Evolutionary conservation across 371 early-diverging fungal species (phyloP), one percentile per base, ranked within the genome.

Genomic region (Fennellomyces sp.): DNA sequence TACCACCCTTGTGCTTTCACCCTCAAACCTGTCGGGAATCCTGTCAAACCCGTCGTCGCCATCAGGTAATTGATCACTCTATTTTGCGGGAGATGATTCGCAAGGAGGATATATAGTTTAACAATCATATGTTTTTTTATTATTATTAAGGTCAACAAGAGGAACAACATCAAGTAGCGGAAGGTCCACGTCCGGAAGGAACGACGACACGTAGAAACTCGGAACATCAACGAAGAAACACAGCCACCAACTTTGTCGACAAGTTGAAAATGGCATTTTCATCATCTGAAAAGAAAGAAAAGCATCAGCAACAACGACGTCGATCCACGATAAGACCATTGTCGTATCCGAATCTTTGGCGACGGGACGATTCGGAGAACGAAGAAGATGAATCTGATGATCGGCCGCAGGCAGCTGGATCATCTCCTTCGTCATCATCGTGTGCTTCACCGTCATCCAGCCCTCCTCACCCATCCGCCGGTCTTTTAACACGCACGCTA

Each of bases 241-340:
- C 61, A 38, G 47, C 71, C 13, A 56, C 56, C 12, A 68, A 66
- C 26, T 31, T 76, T 21, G 69, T 73, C 2, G 77, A 73, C 42
- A 77, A 77, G 27, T 58, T 73, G 13, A 71, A 70, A 54, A 72
- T 73, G 71, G 74, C 69, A n/a, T 68, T 71, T 42, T 69, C 69
- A 41, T 69, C 71, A 28, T 31, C 50, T 13, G 25, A 58, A 28
- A 50, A 50, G 30, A 2, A 17, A 28, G 6, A 33, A 50, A 7
- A 21, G 31, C 58, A 36, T 5, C 51, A 57, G 23, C 30, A 61
- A 60, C 33, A 56, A 41, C 33, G 42, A 52, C 41, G 39, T 12
- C 15, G 19, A 12, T 54, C 39, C 17, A 13, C 55, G 12, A 60
- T 47, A 54, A 52, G 61, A 27, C 73, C 73, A 28, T 55, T 64